Conservation (phyloP, 345 rosid genomes). For the Syzygium aromaticum region DNA sequence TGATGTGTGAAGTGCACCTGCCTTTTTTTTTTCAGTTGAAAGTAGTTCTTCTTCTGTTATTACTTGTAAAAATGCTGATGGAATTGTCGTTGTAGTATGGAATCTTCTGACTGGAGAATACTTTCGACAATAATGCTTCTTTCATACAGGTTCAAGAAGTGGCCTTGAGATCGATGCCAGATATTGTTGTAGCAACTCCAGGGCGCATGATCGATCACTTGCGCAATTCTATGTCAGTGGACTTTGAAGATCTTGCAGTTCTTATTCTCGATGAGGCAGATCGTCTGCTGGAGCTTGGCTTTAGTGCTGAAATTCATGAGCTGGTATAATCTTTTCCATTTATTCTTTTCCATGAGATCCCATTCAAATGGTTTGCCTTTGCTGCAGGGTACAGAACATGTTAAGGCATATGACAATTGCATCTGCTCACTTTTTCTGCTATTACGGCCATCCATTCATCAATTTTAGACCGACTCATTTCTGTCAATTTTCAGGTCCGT, state of each 20-base stretch:
- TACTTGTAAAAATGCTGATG: background rate
- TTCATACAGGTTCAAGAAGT: conserved; percentile 69
- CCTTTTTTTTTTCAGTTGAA: background rate
- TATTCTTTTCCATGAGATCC: background rate
- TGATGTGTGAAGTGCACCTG: background rate
- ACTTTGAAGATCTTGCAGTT: conserved; percentile 88
- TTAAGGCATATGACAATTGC: background rate
- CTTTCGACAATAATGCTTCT: background rate
- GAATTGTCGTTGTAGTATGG: background rate
- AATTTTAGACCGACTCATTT: background rate
- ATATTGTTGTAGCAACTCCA: conserved; percentile 96
- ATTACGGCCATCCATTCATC: background rate
- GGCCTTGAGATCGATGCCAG: conserved; percentile 88
- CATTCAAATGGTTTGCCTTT: background rate
- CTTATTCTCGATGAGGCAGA: conserved; percentile 96
- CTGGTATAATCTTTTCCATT: conserved; percentile 37
- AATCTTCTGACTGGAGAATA: background rate
- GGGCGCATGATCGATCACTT: conserved; percentile 98
- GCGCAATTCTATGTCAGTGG: conserved; percentile 90
- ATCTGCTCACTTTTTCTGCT: background rate
- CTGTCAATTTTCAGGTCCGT: conserved; percentile 48
- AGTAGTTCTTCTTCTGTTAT: background rate
- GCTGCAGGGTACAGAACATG: background rate
- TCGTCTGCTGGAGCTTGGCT: conserved; percentile 93
- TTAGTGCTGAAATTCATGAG: conserved; percentile 87